phyloP scores from a whole-genome alignment of 441 rosid genomes.

The Bocquillonia castaneifolia region DNA sequence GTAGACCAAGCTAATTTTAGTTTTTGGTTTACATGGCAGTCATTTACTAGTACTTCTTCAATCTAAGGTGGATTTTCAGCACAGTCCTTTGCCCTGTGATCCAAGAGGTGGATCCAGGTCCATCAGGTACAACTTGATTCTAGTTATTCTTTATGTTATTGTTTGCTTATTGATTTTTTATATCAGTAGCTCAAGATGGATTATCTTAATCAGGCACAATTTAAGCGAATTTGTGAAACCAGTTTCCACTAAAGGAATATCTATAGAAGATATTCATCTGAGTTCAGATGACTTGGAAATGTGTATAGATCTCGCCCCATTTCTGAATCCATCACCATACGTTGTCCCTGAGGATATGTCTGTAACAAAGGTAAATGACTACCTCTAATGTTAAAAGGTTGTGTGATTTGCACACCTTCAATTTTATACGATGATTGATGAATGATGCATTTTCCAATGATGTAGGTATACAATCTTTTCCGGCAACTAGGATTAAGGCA shows the following conservation, averaged over 20 bases:
- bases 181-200: conserved; percentile 9
- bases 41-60: conserved; percentile 97
- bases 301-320: conserved; percentile 96
- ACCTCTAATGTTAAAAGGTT: too few relatives aligned
- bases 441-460: conserved; percentile 17
- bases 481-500: conserved; percentile 96
- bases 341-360: conserved; percentile 99
- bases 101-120: conserved; percentile 47
- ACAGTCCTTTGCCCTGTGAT: conserved; percentile 81
- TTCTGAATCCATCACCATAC: conserved; percentile 94
- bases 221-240: conserved; percentile 92
- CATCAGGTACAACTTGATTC: conserved; percentile 41
- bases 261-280: conserved; percentile 71
- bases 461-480: conserved; percentile 88
- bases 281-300: conserved; percentile 93
- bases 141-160: neutral
- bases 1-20: conserved; percentile 13
- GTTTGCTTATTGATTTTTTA: neutral
- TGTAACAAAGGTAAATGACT: conserved; percentile 63
- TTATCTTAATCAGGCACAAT: conserved; percentile 62
- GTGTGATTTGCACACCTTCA: neutral
- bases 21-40: conserved; percentile 46
- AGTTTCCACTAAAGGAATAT: conserved; percentile 88
- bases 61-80: conserved; percentile 91
- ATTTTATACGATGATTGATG: conserved; percentile 13